Conservation (phyloP, 306 rosid species). For the Pyrus pyrifolia region DNA sequence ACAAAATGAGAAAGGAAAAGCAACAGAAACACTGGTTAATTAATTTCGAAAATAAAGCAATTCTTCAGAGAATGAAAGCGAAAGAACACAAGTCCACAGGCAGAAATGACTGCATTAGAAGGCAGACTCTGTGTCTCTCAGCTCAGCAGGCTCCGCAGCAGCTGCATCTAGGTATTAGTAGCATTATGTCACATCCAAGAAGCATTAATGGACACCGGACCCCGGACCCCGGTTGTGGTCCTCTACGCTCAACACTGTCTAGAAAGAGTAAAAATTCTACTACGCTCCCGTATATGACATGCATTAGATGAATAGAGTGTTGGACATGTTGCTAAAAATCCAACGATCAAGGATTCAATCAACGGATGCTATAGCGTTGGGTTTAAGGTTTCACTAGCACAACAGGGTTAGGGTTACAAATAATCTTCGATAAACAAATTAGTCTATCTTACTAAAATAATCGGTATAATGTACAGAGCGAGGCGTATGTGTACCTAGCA, state of each 20-base stretch:
- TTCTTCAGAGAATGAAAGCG: slow-evolving; percentile 45
- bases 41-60: slow-evolving; percentile 23
- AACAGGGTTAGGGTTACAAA: too few species aligned
- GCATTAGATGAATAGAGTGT: too few species aligned
- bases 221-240: background rate
- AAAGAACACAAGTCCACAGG: slow-evolving; percentile 19
- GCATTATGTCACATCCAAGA: slow-evolving; percentile 31
- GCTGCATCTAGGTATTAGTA: slow-evolving; percentile 9
- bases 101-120: background rate
- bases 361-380: too few species aligned
- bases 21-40: slow-evolving; percentile 13
- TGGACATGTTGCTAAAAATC: too few species aligned
- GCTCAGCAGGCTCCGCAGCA: background rate
- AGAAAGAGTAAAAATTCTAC: background rate
- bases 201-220: background rate
- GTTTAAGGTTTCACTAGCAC: too few species aligned
- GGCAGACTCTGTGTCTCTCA: slow-evolving; percentile 8
- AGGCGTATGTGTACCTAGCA: background rate
- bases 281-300: background rate
- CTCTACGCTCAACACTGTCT: background rate
- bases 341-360: too few species aligned
- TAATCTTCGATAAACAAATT: too few species aligned
- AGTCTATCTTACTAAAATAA: too few species aligned
- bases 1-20: background rate
- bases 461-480: background rate